Percentiles rank a stretch among this genome's conserved stretches.
phyloP scores from a whole-genome alignment of 129 eudicot genomes.

The Artemisia argyi region DNA sequence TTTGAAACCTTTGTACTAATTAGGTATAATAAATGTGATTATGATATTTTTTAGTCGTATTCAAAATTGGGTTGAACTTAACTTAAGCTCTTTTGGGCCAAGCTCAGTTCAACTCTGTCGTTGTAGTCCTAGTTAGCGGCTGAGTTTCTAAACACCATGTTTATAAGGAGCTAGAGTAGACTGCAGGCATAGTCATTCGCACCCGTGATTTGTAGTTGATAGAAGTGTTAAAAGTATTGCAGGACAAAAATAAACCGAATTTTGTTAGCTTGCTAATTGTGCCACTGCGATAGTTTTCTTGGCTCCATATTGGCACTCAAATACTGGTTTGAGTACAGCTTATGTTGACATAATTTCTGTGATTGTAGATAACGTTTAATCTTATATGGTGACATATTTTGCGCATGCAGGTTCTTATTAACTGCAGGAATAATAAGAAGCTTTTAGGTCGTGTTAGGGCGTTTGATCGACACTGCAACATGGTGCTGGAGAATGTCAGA shows the following conservation, averaged over 20 bases:
- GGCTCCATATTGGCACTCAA: too few relatives aligned
- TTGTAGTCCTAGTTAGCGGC: neutral
- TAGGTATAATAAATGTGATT: too few relatives aligned
- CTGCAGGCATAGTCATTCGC: too few relatives aligned
- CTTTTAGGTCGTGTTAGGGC: conserved; percentile 96
- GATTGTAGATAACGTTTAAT: neutral
- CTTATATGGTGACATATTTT: conserved; percentile 8
- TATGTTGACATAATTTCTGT: neutral
- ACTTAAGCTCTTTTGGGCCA: too few relatives aligned
- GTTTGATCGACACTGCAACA: conserved; percentile 94
- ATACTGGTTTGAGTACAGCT: neutral
- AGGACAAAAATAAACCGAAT: too few relatives aligned
- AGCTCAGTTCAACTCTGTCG: too few relatives aligned
- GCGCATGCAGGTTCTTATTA: conserved; percentile 63
- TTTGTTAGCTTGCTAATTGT: neutral
- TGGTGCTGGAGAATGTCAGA: conserved; percentile 97
- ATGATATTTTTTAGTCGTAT: too few relatives aligned
- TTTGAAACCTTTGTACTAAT: too few relatives aligned
- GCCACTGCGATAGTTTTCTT: neutral
- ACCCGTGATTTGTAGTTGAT: neutral
- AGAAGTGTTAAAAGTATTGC: too few relatives aligned
- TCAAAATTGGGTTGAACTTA: too few relatives aligned
- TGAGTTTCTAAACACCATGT: neutral
- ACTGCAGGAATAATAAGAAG: conserved; percentile 88
- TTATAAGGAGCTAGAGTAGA: neutral